Conservation (phyloP, 2,329 filamentous ascomycete species). For the Fusarium nematophilum region DNA sequence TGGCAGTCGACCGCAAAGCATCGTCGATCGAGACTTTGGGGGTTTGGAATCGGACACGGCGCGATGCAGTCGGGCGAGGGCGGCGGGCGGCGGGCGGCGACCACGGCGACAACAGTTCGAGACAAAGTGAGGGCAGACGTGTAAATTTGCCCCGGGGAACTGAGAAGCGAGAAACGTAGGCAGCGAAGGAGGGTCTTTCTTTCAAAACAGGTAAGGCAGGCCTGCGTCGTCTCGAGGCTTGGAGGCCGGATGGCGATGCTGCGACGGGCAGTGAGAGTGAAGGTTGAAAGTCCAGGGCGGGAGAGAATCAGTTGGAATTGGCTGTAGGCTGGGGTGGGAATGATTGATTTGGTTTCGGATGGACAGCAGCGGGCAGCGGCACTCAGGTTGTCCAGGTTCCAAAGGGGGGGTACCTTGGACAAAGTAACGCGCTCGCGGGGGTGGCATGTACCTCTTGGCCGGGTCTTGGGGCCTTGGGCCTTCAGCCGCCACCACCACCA, state of each 20-base stretch:
- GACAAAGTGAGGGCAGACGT: constrained; percentile 4
- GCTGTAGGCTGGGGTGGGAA: constrained; percentile 25
- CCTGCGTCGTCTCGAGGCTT: constrained; percentile 30
- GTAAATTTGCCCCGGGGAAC: constrained; percentile 11
- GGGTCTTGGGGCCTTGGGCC: constrained; percentile 23
- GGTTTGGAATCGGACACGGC: constrained; percentile 14
- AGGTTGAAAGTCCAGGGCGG: constrained; percentile 25
- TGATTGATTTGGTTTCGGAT: constrained; percentile 25
- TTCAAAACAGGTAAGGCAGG: constrained; percentile 13
- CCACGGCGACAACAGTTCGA: too few relatives aligned
- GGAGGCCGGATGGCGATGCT: constrained; percentile 29
- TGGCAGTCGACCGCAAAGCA: constrained; percentile 32
- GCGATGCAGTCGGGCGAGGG: constrained; percentile 25
- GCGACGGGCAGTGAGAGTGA: constrained; percentile 18
- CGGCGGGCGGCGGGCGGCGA: constrained; percentile 9
- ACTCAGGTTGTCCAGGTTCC: not conserved
- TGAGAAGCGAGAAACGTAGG: constrained; percentile 5
- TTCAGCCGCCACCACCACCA: constrained; percentile 30
- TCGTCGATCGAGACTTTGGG: constrained; percentile 34
- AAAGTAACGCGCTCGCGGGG: constrained; percentile 8
- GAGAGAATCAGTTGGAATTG: constrained; percentile 29
- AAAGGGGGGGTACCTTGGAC: constrained; percentile 14
- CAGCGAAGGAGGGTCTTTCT: constrained; percentile 12
- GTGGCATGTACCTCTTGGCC: constrained; percentile 31
- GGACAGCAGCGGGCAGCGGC: too few relatives aligned